Conservation (phyloP, 2,329 filamentous ascomycete genomes). For the Fusarium phyllophilum region DNA sequence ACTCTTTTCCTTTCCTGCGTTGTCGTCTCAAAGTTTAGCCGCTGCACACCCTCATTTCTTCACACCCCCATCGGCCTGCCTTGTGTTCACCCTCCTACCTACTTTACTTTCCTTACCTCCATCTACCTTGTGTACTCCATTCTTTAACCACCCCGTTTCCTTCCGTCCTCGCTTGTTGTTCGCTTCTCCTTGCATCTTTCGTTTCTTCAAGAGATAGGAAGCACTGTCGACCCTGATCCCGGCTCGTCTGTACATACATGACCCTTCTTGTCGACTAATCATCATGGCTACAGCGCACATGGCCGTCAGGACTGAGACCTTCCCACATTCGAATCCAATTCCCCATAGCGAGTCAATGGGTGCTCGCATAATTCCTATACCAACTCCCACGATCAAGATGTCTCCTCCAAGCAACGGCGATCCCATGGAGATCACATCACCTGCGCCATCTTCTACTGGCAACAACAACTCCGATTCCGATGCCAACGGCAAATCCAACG, state of each 20-base stretch:
- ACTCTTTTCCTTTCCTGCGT: slow-evolving; percentile 21
- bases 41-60: slow-evolving; percentile 26
- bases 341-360: slow-evolving; percentile 58
- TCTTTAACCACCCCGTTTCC: slow-evolving; percentile 36
- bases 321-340: slow-evolving; percentile 55
- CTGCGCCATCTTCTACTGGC: slow-evolving; percentile 57
- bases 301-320: slow-evolving; percentile 64
- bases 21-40: slow-evolving; percentile 39
- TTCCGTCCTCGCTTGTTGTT: slow-evolving; percentile 21
- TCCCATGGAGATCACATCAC: slow-evolving; percentile 70
- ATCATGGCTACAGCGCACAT: slow-evolving; percentile 57
- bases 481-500: slow-evolving; percentile 50
- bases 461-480: slow-evolving; percentile 58
- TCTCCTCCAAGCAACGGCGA: slow-evolving; percentile 67
- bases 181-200: slow-evolving; percentile 21
- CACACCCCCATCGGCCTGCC: slow-evolving; percentile 26
- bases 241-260: slow-evolving; percentile 18
- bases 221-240: slow-evolving; percentile 24
- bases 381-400: slow-evolving; percentile 67
- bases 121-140: slow-evolving; percentile 29
- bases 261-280: slow-evolving; percentile 40
- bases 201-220: slow-evolving; percentile 21
- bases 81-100: slow-evolving; percentile 30
- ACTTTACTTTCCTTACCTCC: slow-evolving; percentile 1
- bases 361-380: slow-evolving; percentile 66